Evolutionary conservation across 2,329 filamentous ascomycete species (phyloP), one percentile per base, ranked within the genome.

Genomic region (Claviceps maximensis): DNA sequence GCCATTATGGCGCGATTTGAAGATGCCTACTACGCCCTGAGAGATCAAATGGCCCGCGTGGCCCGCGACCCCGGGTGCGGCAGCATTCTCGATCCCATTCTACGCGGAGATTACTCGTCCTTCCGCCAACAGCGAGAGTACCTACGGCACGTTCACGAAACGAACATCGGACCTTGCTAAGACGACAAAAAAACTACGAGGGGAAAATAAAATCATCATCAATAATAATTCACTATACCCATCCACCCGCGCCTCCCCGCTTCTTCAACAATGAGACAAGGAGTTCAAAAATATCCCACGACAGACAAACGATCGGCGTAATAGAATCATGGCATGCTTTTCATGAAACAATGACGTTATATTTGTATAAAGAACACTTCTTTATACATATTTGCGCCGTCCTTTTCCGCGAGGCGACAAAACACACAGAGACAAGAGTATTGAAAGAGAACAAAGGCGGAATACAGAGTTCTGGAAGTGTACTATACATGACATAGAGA

Each of bases 21-120:
- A 1, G 70, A 81, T 2, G 86, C 87, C 0, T 78, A 82, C 62
- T 62, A 72, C 10, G 65, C 66, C 2, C 68, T 95, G 17, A 71
- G 75, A 47, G 65, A 76, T 3, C 76, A 79, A 33, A 82, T 91
- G 74, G 63, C 61, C 12, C 65, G 77, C 4, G 62, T 86, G 2
- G 65, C 70, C 0, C 59, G 63, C 10, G 60, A 65, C 9, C 59
- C 65, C 0, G 51, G 58, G 6, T 53, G 54, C 1, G 63, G 65
- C 19, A 59, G 63, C 23, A 79, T 96, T 25, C 77, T 97, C 7
- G 79, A 79, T 36, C 75, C 80, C 41, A 77, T 95, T 41, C 72
- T 94, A 51, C 84, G 77, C 12, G 89, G 87, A 51, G 84, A 95
- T 61, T 97, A 95, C 67, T 76, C 77, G 6, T 79, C 80, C 2